Base-by-base conservation (phyloP, 805 yeast species). In the Candida khao-thaluensis region DNA sequence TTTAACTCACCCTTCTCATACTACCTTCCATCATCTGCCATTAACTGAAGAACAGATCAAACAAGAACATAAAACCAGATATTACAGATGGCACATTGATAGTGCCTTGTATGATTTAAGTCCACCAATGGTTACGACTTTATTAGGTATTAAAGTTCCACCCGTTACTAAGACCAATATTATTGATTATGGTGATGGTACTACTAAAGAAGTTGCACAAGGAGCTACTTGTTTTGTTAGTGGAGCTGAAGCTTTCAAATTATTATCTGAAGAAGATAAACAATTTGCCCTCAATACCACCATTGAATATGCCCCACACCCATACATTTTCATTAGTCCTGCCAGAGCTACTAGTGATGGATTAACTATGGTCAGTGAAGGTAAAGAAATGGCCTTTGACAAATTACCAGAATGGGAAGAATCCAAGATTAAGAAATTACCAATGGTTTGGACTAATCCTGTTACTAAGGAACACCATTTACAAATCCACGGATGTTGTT, bases 1-100 rank as follows among this genome's bases (percentile, higher is more conserved):
- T 14, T 74, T 87, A 45, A 85, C 85, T 29, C 96, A 88, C 56
- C 96, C 96, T 32, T 81, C 87, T 2, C 96, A 88, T 59, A 76
- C 78, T 50, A 73, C 82, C 1, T 88, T 88, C 75, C 96, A 88
- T 65, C 81, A 81, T 49, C 64, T 72, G 10, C 72, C 79, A 1
- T 71, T 88, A 45, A 67, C 81, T 12, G 73, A 76, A n/a, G 81
- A 79, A 31, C 78, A 87, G 48, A 75, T 82, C 46, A 75, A 69
- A 66, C 37, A 56, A 1, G 69, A 76, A 17, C 77, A 81, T 37
- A 75, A 76, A 59, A 88, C 96, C 2, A 74, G 95, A 52, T 88
- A 81, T 60, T 88, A 87, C 74, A 77, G 96, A 64, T 88, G 96
- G 96, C 96, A 88, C 64, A 86, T 88, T 48, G 96, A 88, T 62